These are phyloP conservation scores for Trapa incisa DNA, from an alignment of 345 rosid genomes.

Conservation along the genomic window DNA sequence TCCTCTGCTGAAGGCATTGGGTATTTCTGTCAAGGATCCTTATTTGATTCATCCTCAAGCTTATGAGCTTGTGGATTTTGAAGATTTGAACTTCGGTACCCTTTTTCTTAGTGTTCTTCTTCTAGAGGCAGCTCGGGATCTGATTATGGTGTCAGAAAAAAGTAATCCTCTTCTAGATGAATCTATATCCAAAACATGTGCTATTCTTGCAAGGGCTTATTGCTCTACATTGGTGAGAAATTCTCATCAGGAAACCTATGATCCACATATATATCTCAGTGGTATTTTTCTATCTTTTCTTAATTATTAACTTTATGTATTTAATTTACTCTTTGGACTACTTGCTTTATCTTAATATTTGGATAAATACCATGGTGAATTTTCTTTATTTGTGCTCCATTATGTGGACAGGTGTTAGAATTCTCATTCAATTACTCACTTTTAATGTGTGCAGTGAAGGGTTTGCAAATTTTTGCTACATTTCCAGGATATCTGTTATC, in stretches of 20 bases:
- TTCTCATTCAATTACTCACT: slow-evolving; percentile 2
- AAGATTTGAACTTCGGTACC: slow-evolving; percentile 43
- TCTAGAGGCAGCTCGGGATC: slow-evolving; percentile 61
- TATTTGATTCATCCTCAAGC: slow-evolving; percentile 19
- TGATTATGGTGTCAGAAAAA: slow-evolving; percentile 21
- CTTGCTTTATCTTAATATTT: neutral
- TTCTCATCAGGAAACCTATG: slow-evolving; percentile 18
- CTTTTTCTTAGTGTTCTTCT: slow-evolving; percentile 57
- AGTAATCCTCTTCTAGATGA: slow-evolving; percentile 9
- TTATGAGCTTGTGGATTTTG: slow-evolving; percentile 16
- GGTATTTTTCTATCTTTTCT: slow-evolving; percentile 38
- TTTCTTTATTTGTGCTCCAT: neutral
- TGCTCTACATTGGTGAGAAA: slow-evolving; percentile 22
- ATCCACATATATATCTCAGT: slow-evolving; percentile 39
- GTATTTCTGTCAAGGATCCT: slow-evolving; percentile 24
- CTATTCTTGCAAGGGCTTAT: slow-evolving; percentile 37
- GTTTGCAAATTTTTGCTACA: slow-evolving; percentile 61
- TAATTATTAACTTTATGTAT: slow-evolving; percentile 8
- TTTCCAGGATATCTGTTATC: slow-evolving; percentile 38
- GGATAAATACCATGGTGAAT: neutral
- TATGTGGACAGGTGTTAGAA: neutral
- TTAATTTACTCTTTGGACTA: neutral
- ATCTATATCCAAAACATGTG: slow-evolving; percentile 29
- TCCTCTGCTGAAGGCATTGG: slow-evolving; percentile 43
- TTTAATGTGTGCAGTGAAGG: slow-evolving; percentile 51